phyloP scores from a whole-genome alignment of 768 basidiomycete species.

The Hortiboletus campestris region DNA sequence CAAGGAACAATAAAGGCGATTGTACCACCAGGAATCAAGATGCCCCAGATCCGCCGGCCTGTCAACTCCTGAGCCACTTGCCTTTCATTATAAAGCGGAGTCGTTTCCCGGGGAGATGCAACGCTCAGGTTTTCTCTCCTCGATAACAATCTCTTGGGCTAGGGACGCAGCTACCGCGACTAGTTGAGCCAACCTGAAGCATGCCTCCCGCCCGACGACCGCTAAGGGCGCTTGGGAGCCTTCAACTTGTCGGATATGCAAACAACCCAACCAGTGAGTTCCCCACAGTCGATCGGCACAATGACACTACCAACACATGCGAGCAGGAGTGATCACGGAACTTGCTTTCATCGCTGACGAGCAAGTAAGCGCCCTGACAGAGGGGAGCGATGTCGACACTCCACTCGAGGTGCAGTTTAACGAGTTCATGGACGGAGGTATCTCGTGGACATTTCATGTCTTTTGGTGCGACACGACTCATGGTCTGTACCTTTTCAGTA shows the following conservation, averaged over 20 bases:
- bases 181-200: background rate
- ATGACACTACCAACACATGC: background rate
- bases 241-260: conserved; percentile 19
- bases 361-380: background rate
- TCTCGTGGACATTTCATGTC: background rate
- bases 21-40: background rate
- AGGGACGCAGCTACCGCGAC: background rate
- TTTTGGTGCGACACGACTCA: background rate
- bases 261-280: conserved; percentile 28
- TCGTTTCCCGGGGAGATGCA: background rate
- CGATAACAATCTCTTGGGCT: background rate
- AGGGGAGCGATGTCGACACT: background rate
- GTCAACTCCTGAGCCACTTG: background rate
- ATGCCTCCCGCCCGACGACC: conserved; percentile 25
- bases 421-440: conserved; percentile 31
- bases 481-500: conserved; percentile 9
- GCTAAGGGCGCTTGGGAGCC: conserved; percentile 20
- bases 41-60: background rate
- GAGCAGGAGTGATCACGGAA: conserved; percentile 27
- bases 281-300: background rate
- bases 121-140: background rate
- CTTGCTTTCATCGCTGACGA: conserved; percentile 24
- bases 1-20: conserved; percentile 6
- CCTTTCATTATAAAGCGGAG: conserved; percentile 11
- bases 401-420: conserved; percentile 25